Evolutionary conservation across 202 grass and related monocot species (phyloP), one percentile per base, ranked within the genome.

Genomic region (Schoenoplectus tabernaemontani): DNA sequence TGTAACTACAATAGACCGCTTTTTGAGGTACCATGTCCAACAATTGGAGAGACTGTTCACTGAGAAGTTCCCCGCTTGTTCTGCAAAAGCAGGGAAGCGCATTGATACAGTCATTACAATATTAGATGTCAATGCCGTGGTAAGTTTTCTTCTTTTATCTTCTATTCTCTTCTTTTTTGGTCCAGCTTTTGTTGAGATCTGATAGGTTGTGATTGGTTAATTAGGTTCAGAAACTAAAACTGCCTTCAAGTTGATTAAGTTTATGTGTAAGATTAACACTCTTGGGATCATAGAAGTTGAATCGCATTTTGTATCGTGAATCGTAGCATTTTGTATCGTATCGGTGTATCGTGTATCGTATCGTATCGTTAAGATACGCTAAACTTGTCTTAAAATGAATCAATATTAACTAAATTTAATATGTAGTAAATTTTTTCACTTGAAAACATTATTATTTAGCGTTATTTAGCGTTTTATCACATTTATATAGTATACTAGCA

Each of bases 11-110:
- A 86, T 98, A 83, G 91, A 98, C 76, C 91, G 90, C 2, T 98
- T 94, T 79, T 56, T 95, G 81, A 98, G 84, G 83, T 95, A 98
- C 83, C 95, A 98, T 84, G 91, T 92, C 73, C 93, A 95, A 79
- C 91, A 94, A 67, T 92, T 98, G 81, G 92, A 98, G 76, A 88
- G 70, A 75, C 87, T 88, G 41, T 98, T 95, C 77, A 60, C 86
- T 42, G 90, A 94, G 79, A 95, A 81, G 88, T 98, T 98, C 84
- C 96, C 96, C 39, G 89, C 96, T 79, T 95, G 91, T 77, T 95
- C 91, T 28, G 82, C 87, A 68, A 89, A 91, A 57, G 83, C 88
- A 62, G 93, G 92, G 84, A 87, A 65, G 28, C 91, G 87, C 71
- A 86, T 93, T 53, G 91, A 98, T 81, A 92, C 91, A 0, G 91